Evolutionary conservation across 139 green algal species (phyloP).

Genomic region (Closterium sp.): DNA sequence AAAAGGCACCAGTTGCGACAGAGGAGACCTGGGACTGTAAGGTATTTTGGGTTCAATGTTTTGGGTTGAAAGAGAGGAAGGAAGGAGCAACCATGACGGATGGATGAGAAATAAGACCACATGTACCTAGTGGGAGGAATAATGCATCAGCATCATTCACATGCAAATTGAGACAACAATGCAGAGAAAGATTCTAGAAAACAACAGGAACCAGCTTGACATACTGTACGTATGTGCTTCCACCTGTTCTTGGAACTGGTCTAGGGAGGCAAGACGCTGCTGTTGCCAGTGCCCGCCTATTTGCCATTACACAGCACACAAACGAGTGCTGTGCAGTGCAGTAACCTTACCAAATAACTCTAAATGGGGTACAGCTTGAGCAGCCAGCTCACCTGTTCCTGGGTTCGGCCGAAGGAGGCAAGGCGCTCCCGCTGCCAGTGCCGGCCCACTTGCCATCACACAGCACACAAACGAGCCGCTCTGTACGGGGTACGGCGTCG

Average conservation of each 20-base stretch:
- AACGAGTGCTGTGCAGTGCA: not conserved
- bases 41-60: not conserved
- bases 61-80: not conserved
- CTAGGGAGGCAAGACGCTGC: not conserved
- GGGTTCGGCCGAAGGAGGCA: not conserved
- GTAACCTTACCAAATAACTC: too few relatives aligned
- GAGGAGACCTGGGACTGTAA: conserved; percentile 20
- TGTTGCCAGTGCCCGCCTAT: not conserved
- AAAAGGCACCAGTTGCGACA: conserved; percentile 16
- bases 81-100: too few relatives aligned
- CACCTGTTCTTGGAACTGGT: not conserved
- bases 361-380: too few relatives aligned
- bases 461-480: conserved; percentile 33
- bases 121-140: too few relatives aligned
- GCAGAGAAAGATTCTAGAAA: not conserved
- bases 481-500: conserved; percentile 25
- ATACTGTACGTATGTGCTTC: not conserved
- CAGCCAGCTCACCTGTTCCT: not conserved
- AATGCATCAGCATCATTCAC: not conserved
- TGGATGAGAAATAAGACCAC: too few relatives aligned
- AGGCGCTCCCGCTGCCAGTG: not conserved
- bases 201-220: not conserved
- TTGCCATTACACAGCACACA: not conserved
- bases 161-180: not conserved
- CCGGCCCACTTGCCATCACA: not conserved